phyloP scores from a whole-genome alignment of 2,329 filamentous ascomycete species.

The Ceratocystiopsis brevicomis region DNA sequence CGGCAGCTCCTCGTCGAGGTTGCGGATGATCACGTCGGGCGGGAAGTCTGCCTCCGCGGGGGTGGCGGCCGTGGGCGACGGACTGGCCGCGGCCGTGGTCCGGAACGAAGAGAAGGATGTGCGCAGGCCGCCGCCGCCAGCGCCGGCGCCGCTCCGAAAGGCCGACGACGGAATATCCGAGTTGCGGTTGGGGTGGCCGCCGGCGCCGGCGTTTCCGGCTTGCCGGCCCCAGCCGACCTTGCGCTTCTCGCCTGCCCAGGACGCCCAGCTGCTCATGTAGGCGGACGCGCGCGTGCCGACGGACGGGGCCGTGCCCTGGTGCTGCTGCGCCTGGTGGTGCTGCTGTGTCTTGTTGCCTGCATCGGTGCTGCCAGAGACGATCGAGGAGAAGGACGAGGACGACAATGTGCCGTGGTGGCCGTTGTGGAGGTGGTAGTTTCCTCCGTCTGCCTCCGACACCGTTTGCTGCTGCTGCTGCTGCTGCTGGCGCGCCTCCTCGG shows the following conservation, averaged over 20 bases:
- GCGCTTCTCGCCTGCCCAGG: slow-evolving; percentile 58
- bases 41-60: slow-evolving; percentile 1
- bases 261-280: slow-evolving; percentile 50
- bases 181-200: neutral
- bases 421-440: neutral
- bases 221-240: slow-evolving; percentile 28
- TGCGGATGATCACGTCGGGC: slow-evolving; percentile 6
- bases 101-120: slow-evolving; percentile 9
- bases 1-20: slow-evolving; percentile 6
- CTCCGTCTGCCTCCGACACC: neutral
- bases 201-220: neutral
- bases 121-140: slow-evolving; percentile 4
- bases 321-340: neutral
- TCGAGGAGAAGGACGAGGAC: neutral
- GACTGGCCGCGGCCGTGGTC: neutral
- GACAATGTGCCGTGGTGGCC: neutral
- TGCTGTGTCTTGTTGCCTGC: neutral
- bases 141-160: neutral
- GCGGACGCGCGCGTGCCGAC: slow-evolving; percentile 38
- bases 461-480: slow-evolving; percentile 2
- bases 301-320: slow-evolving; percentile 25
- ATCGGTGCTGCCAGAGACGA: neutral
- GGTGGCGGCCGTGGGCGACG: neutral
- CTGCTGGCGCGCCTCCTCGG: slow-evolving; percentile 30
- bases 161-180: no score